These are phyloP conservation scores for Heterococcus sp. DNA, from an alignment of 108 stramenopile species.

Conservation along the genomic window DNA sequence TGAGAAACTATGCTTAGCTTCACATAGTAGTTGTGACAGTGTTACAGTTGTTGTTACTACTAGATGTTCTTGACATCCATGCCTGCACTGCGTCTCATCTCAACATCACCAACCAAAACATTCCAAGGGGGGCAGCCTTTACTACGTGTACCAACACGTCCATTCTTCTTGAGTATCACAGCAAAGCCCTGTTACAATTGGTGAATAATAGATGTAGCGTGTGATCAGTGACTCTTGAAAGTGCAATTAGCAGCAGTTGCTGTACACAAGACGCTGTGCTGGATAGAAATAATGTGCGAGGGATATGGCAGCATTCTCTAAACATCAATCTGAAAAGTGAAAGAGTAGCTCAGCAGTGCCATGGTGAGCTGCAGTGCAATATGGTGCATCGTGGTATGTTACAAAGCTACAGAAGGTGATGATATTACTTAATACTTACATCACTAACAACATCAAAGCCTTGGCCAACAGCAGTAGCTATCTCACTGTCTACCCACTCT, in stretches of 20 bases:
- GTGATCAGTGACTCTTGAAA: not conserved
- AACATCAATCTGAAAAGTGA: not conserved
- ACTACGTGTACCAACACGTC: constrained; percentile 14
- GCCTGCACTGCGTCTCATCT: not conserved
- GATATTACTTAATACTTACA: not conserved
- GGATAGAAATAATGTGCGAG: not conserved
- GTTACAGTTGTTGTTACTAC: too few species aligned
- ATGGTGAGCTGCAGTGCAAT: not conserved
- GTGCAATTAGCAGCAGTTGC: not conserved
- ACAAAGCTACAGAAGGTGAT: not conserved
- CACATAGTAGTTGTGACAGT: too few species aligned
- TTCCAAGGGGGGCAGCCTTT: constrained; percentile 43
- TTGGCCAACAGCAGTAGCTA: not conserved
- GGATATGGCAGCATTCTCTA: not conserved
- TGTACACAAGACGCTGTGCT: not conserved
- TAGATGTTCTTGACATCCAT: constrained; percentile 41
- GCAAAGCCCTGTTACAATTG: constrained; percentile 13
- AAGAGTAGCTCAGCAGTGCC: not conserved
- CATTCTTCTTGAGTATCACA: constrained; percentile 37
- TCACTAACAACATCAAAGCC: not conserved
- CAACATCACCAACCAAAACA: constrained; percentile 21
- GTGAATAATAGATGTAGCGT: constrained; percentile 6
- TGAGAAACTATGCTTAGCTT: too few species aligned
- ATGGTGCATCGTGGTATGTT: not conserved
- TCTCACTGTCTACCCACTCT: constrained; percentile 33